A percentile compares a stretch with the other conserved stretches of the same genome.
These are phyloP conservation scores for Geranomyces michiganensis DNA, from an alignment of 192 early-diverging fungal genomes.

Conservation along the genomic window DNA sequence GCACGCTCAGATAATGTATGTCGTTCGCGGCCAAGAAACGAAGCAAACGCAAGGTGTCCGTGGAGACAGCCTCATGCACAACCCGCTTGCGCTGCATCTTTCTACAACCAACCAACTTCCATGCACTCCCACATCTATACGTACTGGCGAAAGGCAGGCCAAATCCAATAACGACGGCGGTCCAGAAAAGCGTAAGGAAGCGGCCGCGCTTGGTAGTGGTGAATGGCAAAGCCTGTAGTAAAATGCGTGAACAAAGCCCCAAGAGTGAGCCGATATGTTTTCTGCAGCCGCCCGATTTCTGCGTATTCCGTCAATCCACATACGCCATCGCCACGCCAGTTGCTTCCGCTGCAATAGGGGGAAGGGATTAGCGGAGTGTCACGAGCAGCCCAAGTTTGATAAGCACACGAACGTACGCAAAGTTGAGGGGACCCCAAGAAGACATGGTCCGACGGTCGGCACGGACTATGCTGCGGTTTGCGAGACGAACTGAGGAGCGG, in stretches of 20 bases:
- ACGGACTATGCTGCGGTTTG: conserved; percentile 2
- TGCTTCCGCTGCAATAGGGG: conserved; percentile 13
- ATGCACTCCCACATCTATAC: not conserved
- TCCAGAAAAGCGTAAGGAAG: conserved; percentile 37
- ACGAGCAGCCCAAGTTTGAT: too few relatives aligned
- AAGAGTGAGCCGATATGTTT: too few relatives aligned
- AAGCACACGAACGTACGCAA: conserved; percentile 35
- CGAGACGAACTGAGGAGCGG: not conserved
- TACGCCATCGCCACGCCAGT: conserved; percentile 32
- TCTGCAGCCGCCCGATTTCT: too few relatives aligned
- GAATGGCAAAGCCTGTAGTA: conserved; percentile 47
- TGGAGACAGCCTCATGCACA: too few relatives aligned
- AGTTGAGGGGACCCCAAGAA: conserved; percentile 20
- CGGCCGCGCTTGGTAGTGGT: conserved; percentile 27
- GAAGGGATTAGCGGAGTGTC: too few relatives aligned
- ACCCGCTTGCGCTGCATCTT: not conserved
- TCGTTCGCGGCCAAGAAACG: too few relatives aligned
- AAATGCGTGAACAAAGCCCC: too few relatives aligned
- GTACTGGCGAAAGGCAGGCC: conserved; percentile 36
- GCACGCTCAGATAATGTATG: too few relatives aligned
- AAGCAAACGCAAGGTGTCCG: too few relatives aligned
- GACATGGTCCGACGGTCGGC: not conserved
- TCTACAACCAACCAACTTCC: not conserved
- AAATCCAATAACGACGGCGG: conserved; percentile 22
- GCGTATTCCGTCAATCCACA: too few relatives aligned